Conservation (phyloP, 108 stramenopile genomes). For the Cyclotella cryptica region DNA sequence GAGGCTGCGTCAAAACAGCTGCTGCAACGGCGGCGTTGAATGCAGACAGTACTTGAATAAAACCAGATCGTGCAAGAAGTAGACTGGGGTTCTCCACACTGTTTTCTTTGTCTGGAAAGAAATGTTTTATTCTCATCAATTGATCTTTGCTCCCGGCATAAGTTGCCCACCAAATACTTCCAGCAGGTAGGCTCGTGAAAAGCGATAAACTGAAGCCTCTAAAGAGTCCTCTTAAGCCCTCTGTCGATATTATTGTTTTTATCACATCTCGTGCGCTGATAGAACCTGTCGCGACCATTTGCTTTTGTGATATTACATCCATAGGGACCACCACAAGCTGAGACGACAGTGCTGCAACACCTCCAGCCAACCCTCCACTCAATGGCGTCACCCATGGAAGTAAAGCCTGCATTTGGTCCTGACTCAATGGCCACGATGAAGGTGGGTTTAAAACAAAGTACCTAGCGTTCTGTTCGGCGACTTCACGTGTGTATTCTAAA, state of each 20-base stretch:
- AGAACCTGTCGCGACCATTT: slow-evolving; percentile 54
- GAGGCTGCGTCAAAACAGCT: slow-evolving; percentile 52
- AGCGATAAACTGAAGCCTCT: slow-evolving; percentile 62
- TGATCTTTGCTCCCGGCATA: slow-evolving; percentile 57
- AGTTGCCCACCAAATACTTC: slow-evolving; percentile 63
- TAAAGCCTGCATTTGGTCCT: slow-evolving; percentile 21
- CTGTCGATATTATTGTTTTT: slow-evolving; percentile 31
- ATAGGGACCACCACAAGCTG: slow-evolving; percentile 65
- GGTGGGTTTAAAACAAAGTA: slow-evolving; percentile 45
- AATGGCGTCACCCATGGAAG: slow-evolving; percentile 50
- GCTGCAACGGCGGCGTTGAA: slow-evolving; percentile 55
- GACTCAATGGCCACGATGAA: slow-evolving; percentile 12
- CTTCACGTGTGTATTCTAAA: slow-evolving; percentile 53
- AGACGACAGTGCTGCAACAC: slow-evolving; percentile 59
- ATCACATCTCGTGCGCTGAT: slow-evolving; percentile 36
- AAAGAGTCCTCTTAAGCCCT: slow-evolving; percentile 51
- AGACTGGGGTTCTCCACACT: slow-evolving; percentile 6
- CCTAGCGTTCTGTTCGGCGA: slow-evolving; percentile 25
- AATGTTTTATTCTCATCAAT: slow-evolving; percentile 24
- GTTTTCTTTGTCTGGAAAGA: slow-evolving; percentile 2
- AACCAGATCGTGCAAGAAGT: slow-evolving; percentile 30
- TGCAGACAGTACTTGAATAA: slow-evolving; percentile 53
- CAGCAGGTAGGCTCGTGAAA: slow-evolving; percentile 59
- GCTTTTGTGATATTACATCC: slow-evolving; percentile 66
- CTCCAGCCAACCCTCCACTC: slow-evolving; percentile 61